A percentile compares a stretch with the other conserved stretches of the same genome.
These are phyloP conservation scores for Sphaerosporella brunnea DNA, from an alignment of 495 filamentous ascomycete genomes.

Conservation along the genomic window DNA sequence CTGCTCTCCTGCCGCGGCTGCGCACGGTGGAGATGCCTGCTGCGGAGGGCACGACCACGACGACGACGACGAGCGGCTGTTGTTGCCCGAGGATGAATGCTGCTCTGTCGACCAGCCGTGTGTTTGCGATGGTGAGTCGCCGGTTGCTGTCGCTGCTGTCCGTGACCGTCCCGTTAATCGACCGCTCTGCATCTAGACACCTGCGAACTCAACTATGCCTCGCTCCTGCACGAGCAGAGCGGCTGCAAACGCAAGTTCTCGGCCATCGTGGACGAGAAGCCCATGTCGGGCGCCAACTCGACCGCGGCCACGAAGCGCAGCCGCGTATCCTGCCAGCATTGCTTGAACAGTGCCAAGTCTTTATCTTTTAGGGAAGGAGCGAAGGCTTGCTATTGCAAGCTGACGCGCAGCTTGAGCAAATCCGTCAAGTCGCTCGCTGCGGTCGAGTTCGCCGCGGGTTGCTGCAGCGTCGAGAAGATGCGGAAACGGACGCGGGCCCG, in stretches of 20 bases:
- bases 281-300: background rate
- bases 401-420: constrained; percentile 2
- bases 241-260: constrained; percentile 6
- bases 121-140: constrained; percentile 1
- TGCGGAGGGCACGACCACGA: no score
- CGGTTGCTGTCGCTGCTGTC: no score
- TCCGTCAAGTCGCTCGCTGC: constrained; percentile 4
- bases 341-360: background rate
- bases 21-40: no score
- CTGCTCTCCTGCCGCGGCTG: no score
- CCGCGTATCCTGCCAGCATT: constrained; percentile 2
- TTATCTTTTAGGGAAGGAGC: constrained; percentile 3
- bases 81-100: background rate
- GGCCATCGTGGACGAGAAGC: background rate
- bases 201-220: constrained; percentile 5
- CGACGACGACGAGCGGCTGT: no score
- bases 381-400: constrained; percentile 7
- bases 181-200: background rate
- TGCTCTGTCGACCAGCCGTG: background rate
- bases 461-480: constrained; percentile 2
- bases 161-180: no score
- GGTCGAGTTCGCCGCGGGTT: constrained; percentile 3
- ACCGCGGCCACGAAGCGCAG: background rate
- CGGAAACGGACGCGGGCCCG: background rate
- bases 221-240: constrained; percentile 5